Percentiles rank a stretch among this genome's conserved stretches.
These are phyloP conservation scores for Plasmodium billcollinsi DNA, from an alignment of 169 alveolate species.

Conservation along the genomic window DNA sequence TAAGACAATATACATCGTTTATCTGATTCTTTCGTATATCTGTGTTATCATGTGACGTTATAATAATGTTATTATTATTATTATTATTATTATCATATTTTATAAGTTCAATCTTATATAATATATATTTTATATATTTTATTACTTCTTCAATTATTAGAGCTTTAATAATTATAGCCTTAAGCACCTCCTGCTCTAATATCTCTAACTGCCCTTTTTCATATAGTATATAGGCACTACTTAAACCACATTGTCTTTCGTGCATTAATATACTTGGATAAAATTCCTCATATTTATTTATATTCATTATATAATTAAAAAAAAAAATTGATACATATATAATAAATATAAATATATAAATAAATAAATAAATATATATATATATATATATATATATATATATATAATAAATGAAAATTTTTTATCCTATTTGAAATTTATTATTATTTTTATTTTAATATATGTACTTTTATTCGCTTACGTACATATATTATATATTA, in stretches of 20 bases:
- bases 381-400: neutral
- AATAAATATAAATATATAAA: constrained; percentile 7
- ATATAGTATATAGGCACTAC: constrained; percentile 11
- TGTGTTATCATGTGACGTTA: too few species aligned
- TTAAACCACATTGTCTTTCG: constrained; percentile 15
- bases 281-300: constrained; percentile 49
- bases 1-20: too few species aligned
- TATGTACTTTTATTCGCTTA: too few species aligned
- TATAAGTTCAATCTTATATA: too few species aligned
- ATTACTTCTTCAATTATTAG: constrained; percentile 30
- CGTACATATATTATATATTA: too few species aligned
- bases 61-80: too few species aligned
- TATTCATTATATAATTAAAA: constrained; percentile 58
- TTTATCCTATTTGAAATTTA: too few species aligned
- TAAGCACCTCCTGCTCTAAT: constrained; percentile 9
- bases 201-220: neutral
- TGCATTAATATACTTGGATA: constrained; percentile 38
- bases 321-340: constrained; percentile 3
- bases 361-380: neutral
- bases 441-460: too few species aligned
- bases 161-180: constrained; percentile 5
- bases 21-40: too few species aligned
- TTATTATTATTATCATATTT: too few species aligned
- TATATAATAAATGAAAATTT: too few species aligned
- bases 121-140: neutral